Evolutionary conservation across 129 eudicot genomes (phyloP), one percentile per base, ranked within the genome.

Genomic region (Flaveria robusta): DNA sequence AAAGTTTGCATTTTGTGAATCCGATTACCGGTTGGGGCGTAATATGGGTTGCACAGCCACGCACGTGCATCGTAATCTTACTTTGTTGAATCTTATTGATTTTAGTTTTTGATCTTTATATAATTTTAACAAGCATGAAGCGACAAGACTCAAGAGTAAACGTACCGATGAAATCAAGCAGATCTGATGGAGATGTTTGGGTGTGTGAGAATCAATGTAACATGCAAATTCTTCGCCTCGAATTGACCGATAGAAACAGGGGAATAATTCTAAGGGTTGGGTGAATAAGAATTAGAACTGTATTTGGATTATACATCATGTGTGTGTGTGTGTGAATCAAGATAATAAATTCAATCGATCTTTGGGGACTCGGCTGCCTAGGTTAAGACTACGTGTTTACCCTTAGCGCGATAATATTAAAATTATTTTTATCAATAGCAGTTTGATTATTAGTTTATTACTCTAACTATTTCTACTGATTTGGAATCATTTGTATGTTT

Each of bases 191-290:
- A 68, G 72, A 73, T 67, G 39, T 67, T 59, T 68, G 54, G 72
- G 18, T 54, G 60, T 4, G 22, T 58, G 64, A 15, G 59, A 68
- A 58, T 81, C 71, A 56, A 74, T 58, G 59, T n/a, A 41, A 60
- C 16, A 56, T 58, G 67, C 55, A 68, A 58, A 66, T 18, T 58
- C 62, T 77, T 51, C 27, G 68, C 47, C 56, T 66, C 10, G 75
- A 75, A 81, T 56, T 52, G 37, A 52, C 49, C 59, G 85, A 68
- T 42, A 59, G 65, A 81, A 54, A 45, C 55, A 68, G 31, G 71
- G 78, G 82, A 82, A 76, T 59, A 71, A 77, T 71, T 77, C 82
- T 77, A 82, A 79, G 79, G 86, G 77, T 82, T 43, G 78, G 78
- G 78, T 43, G 73, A 23, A 74, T 50, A 71, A 43, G 54, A 31